Base-by-base conservation (phyloP, 768 basidiomycete genomes). In the Lentinula edodes region DNA sequence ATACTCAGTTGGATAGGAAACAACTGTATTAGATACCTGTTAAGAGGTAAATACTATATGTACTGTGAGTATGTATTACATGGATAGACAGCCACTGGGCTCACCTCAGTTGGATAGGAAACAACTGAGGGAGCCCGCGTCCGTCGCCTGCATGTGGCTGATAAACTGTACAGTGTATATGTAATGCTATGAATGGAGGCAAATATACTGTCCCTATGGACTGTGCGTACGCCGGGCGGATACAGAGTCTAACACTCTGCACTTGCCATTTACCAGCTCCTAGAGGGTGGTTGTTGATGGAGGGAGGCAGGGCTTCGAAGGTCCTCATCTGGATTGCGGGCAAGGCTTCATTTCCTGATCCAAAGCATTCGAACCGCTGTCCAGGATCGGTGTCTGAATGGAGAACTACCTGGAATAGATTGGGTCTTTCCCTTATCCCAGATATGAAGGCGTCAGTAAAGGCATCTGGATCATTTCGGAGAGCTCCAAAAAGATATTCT, bases 381-480 rank as follows among this genome's bases (percentile, higher is more conserved):
- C 63, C 64, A 1, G 72, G 70, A 28, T 68, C 67, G 0, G 69
- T 71, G 8, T 75, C 73, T 2, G 71, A 69, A 12, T 66, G 67
- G 5, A 68, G 66, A 18, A 74, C 64, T 2, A 75, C 69, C 32
- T 71, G 65, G 52, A 75, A 75, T 2, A 72, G 61, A 38, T 75
- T 71, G 1, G 71, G 74, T 6, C 70, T 68, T 0, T 65, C 66
- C n/a, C 69, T 65, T 16, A 75, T 68, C 20, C 73, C 70, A 20
- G 60, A 54, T 0, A 75, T 53, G 39, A 75, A 75, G 8, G 68
- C 66, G 0, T 62, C 50, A 3, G 66, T 62, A 48, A 74, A 74
- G 0, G 46, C 34, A 56, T 73, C 69, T 1, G 53, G 65, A 15
- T 74, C 70, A 54, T 70, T 66, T 32, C 66, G 65, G 32, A 75